phyloP scores from a whole-genome alignment of 805 yeast species.

The Saturnispora quitensis region DNA sequence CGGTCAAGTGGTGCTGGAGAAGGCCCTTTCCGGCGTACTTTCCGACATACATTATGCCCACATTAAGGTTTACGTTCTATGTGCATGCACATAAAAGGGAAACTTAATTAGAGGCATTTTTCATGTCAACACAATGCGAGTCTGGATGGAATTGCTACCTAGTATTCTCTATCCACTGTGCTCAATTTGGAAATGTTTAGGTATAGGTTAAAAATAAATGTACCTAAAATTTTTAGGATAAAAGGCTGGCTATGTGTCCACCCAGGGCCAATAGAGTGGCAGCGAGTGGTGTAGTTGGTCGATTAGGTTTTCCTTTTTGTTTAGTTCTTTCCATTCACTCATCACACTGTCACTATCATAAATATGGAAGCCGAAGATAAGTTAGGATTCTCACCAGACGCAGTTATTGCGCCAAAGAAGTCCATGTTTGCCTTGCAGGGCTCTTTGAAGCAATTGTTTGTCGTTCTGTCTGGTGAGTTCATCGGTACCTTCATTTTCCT shows the following conservation, averaged over 20 bases:
- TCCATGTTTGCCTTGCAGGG: slow-evolving; percentile 28
- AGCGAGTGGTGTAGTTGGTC: not conserved
- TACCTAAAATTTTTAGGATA: not conserved
- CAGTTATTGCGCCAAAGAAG: slow-evolving; percentile 19
- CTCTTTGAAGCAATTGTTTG: slow-evolving; percentile 45
- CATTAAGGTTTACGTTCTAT: not conserved
- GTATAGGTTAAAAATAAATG: not conserved
- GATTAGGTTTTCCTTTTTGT: not conserved
- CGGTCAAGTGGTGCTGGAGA: no score
- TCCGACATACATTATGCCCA: not conserved
- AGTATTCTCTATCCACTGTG: not conserved
- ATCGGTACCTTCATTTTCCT: slow-evolving; percentile 79
- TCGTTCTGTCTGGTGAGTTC: slow-evolving; percentile 74
- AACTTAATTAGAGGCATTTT: not conserved
- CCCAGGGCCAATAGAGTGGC: not conserved
- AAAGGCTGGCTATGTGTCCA: not conserved
- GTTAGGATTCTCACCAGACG: slow-evolving; percentile 31
- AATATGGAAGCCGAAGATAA: slow-evolving; percentile 32
- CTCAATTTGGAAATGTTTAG: not conserved
- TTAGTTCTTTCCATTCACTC: not conserved
- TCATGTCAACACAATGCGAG: not conserved
- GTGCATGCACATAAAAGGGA: not conserved
- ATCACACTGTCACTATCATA: not conserved
- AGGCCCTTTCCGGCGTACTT: not conserved
- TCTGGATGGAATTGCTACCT: not conserved